Evolutionary conservation across 805 yeast species (phyloP), one percentile per base, ranked within the genome.

Genomic region (Yamadazyma tumulicola): DNA sequence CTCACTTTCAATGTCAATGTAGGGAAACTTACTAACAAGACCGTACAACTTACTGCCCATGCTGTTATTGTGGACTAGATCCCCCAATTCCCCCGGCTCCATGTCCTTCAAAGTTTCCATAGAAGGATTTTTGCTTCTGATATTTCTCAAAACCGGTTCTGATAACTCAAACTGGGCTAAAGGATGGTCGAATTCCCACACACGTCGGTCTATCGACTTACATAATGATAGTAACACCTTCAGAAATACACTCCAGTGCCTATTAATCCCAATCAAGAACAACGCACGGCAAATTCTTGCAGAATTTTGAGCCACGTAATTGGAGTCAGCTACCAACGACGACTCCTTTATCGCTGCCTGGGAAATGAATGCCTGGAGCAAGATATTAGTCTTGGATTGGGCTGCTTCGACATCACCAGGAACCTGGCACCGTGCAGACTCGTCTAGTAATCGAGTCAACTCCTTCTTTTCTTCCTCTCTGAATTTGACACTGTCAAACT

Each of bases 251-350:
- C 97, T 96, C 99, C 99, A 93, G 38, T 94, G 69, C 46, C 98
- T 69, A 51, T 86, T 85, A 22, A 93, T 65, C 23, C 95, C 94
- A 42, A 93, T 79, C 42, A 89, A 62, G 48, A 93, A 88, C 31
- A 94, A 66, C 0, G 98, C 96, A 17, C 97, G 75, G 46, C 95
- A 78, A 21, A 93, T 91, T 67, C 99, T 79, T 1, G 91, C 87
- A 3, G 97, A 75, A 51, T 93, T 93, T 51, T 93, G 98, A 1
- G 97, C 97, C 37, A 93, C 95, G 55, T 93, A 93, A 43, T 86
- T 84, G 31, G 85, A 72, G 57, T 93, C 98, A 0, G 97, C 86
- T 2, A 76, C 67, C 39, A 93, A 64, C 0, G 98, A 83, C 3
- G 96, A 79, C 38, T 87, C 96, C 38, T 72, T 76, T 23, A 89